Base-by-base conservation (phyloP, 257 asterid genomes). In the Rhazya stricta region DNA sequence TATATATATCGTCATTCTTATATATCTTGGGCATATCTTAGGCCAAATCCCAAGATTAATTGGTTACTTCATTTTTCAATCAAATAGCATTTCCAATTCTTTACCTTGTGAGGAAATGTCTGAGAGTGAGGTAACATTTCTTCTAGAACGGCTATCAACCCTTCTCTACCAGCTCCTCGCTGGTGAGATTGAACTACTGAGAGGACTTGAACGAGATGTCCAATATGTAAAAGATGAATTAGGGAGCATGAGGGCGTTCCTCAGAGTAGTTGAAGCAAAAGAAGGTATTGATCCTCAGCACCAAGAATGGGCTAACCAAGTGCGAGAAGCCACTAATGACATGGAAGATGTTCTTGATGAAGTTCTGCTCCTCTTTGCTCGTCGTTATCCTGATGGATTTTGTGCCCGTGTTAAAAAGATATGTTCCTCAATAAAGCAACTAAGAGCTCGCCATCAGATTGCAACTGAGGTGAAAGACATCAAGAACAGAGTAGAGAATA, bases 261-360 rank as follows among this genome's bases (percentile, higher is more conserved):
- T 80, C 45, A 61, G 62, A 37, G 68, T 6, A 8, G 71, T 74
- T 1, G 80, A 80, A 27, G 69, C 58, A 19, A 27, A 15, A 36
- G 39, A 30, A 9, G 62, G 54, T 3, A 56, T 11, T 43, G 69
- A 80, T n/a, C 3, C 18, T 21, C 68, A 30, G 36, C 54, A 63
- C n/a, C 27, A 30, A 61, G 66, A 27, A 62, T 77, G 82, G 85
- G 71, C 78, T 12, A 62, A 48, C 10, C 79, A 77, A 63, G 82
- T 81, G 25, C 76, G 81, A 5, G 58, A 60, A 42, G 74, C 61
- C 15, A 82, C 79, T 5, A 62, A 77, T 9, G 81, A 81, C 60
- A 70, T 39, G 1, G 81, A 81, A 42, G 84, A 81, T 69, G 61
- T 74, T n/a, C 12, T 80, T 9, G 83, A 77, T 39, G 67, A 74